Evolutionary conservation across 495 filamentous ascomycete species (phyloP).

Genomic region (Hypoxylon subgilvum): DNA sequence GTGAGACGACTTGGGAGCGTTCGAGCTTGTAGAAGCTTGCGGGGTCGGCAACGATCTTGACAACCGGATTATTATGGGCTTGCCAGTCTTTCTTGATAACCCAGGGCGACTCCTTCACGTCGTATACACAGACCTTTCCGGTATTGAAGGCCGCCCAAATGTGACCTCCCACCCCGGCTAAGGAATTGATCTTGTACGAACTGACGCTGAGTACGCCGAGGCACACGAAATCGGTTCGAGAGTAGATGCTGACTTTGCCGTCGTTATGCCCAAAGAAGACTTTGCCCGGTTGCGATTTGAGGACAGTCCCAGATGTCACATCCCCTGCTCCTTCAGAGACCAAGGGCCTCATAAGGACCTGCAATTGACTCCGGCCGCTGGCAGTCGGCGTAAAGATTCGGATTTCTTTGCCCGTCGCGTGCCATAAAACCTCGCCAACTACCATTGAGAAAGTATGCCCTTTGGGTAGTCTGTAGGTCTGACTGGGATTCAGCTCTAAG

Average conservation of each 20-base stretch:
- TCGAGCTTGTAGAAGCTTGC: constrained; percentile 88
- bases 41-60: constrained; percentile 74
- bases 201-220: constrained; percentile 80
- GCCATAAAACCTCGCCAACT: constrained; percentile 80
- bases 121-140: constrained; percentile 94
- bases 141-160: constrained; percentile 96
- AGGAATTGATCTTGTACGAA: constrained; percentile 91
- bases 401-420: constrained; percentile 86
- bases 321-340: constrained; percentile 72
- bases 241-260: constrained; percentile 93
- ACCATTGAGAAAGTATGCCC: constrained; percentile 89
- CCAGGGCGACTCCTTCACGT: constrained; percentile 83
- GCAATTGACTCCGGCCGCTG: constrained; percentile 70
- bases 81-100: constrained; percentile 90
- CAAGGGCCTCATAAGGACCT: constrained; percentile 72
- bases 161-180: constrained; percentile 80
- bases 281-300: constrained; percentile 75
- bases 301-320: constrained; percentile 81
- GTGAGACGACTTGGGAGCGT: constrained; percentile 81
- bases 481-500: constrained; percentile 67
- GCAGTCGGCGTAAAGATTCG: constrained; percentile 77
- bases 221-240: constrained; percentile 73
- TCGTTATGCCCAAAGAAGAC: constrained; percentile 92
- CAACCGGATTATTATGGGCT: constrained; percentile 82
- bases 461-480: constrained; percentile 72